Evolutionary conservation across 2,329 filamentous ascomycete species (phyloP).

Genomic region (Aureobasidium sp.): DNA sequence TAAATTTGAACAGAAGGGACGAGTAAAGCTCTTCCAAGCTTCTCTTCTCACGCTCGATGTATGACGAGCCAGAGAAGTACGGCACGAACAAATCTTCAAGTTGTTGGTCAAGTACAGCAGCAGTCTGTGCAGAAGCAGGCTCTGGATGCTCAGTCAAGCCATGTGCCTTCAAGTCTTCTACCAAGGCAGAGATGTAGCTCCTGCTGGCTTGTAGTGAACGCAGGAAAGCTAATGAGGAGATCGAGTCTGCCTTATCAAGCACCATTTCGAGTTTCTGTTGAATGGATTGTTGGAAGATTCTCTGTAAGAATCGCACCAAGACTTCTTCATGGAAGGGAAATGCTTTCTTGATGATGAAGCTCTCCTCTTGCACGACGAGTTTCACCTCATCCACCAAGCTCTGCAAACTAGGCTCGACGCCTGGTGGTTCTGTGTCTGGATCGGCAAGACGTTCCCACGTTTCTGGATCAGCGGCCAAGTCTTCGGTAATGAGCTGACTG

Average conservation of each 20-base stretch:
- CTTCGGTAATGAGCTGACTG: constrained; percentile 82
- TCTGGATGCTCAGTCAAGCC: constrained; percentile 94
- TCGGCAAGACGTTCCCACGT: constrained; percentile 88
- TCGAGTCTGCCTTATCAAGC: constrained; percentile 82
- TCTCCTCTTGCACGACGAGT: constrained; percentile 94
- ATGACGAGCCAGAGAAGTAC: constrained; percentile 57
- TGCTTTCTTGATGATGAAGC: constrained; percentile 89
- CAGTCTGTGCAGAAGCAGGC: constrained; percentile 75
- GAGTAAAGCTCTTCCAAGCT: constrained; percentile 77
- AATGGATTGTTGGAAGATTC: constrained; percentile 96
- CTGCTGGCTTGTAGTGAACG: constrained; percentile 84
- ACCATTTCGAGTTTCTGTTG: constrained; percentile 95
- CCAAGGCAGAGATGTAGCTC: constrained; percentile 75
- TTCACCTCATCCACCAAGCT: constrained; percentile 89
- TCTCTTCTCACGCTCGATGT: constrained; percentile 56
- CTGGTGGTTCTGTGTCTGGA: constrained; percentile 83
- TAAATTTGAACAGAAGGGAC: constrained; percentile 91
- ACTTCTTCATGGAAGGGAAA: constrained; percentile 97
- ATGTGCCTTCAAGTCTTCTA: constrained; percentile 90
- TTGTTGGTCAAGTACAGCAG: constrained; percentile 60
- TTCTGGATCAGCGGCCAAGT: constrained; percentile 63
- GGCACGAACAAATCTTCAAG: constrained; percentile 59
- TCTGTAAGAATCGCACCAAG: constrained; percentile 82
- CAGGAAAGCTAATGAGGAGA: constrained; percentile 87
- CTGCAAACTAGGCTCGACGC: constrained; percentile 85